Base-by-base conservation (phyloP, 169 alveolate genomes). In the Plasmodium vinckei region DNA sequence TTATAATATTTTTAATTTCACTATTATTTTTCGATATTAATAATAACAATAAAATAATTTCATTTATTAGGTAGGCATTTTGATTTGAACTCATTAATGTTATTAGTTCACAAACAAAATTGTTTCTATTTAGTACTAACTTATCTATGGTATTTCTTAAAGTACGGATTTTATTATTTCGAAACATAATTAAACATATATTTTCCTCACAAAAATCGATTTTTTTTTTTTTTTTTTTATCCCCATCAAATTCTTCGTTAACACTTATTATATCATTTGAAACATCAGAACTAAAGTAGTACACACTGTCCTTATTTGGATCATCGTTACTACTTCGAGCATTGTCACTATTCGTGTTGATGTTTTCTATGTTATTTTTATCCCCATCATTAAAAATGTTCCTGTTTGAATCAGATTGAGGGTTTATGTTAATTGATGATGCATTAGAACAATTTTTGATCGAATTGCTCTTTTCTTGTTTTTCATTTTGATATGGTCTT, bases 21-120 rank as follows among this genome's bases (percentile, higher is more conserved):
- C 17, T 57, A n/a, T 13, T 63, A 68, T 63, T 63, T 12, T 77
- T 59, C 4, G 73, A 33, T n/a, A 77, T 44, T 13, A 77, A 19
- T 56, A 77, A 57, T 19, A 77, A 69, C 5, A 77, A 69, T n/a
- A 77, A 39, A 39, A 77, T 46, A 0, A 77, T 69, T 63, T 77
- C 88, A 64, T 77, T 77, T 49, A 77, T 77, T 9, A 77, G 88
- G 19, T 77, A 77, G 15, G 88, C 88, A 56, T 77, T 75, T 46
- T 77, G 47, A 77, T 77, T 77, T 63, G 77, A 77, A 44, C 25
- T 68, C 23, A 77, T 27, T 27, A 77, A 13, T 0, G 51, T 19
- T 42, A 77, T 27, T n/a, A 77, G 23, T 64, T 64, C 65, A 12
- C 68, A 63, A 23, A 77, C 54, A 56, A 77, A 77, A 15, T 77